Percentiles rank a stretch among this genome's conserved stretches.
Evolutionary conservation across 2,329 filamentous ascomycete genomes (phyloP).

Genomic region (Fonsecaea erecta): DNA sequence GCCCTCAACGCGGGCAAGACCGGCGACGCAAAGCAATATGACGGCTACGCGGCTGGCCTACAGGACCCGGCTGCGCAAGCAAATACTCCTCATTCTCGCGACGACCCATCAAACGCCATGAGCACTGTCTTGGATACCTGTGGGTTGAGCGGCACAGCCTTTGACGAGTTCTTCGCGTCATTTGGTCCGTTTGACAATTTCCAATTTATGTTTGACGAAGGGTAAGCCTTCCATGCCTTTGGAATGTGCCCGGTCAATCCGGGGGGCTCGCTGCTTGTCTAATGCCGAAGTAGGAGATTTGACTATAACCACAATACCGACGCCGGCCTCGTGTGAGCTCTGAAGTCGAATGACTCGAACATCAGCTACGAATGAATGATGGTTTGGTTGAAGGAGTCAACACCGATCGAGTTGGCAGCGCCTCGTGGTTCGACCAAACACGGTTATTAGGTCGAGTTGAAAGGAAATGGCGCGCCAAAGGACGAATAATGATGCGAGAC

Average conservation of each 20-base stretch:
- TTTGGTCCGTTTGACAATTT: conserved; percentile 23
- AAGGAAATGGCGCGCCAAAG: too few species aligned
- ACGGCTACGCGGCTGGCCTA: neutral
- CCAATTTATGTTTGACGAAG: conserved; percentile 6
- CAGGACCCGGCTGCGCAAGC: neutral
- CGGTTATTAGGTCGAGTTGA: too few species aligned
- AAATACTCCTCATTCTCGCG: conserved; percentile 5
- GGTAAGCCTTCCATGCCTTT: conserved; percentile 3
- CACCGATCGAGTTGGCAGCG: neutral
- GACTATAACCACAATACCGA: neutral
- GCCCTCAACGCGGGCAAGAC: conserved; percentile 12
- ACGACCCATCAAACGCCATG: conserved; percentile 5
- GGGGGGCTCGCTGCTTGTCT: neutral
- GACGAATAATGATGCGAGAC: too few species aligned
- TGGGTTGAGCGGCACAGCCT: neutral
- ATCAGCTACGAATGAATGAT: neutral
- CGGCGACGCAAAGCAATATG: conserved; percentile 5
- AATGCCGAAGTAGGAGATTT: conserved; percentile 2
- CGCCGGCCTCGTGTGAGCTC: neutral
- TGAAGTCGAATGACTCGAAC: neutral
- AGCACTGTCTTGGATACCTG: conserved; percentile 4
- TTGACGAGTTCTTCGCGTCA: conserved; percentile 19
- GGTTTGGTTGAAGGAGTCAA: neutral
- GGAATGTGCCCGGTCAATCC: neutral
- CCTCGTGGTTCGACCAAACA: neutral